Evolutionary conservation across 345 rosid genomes (phyloP).

Genomic region (Populus deltoides): DNA sequence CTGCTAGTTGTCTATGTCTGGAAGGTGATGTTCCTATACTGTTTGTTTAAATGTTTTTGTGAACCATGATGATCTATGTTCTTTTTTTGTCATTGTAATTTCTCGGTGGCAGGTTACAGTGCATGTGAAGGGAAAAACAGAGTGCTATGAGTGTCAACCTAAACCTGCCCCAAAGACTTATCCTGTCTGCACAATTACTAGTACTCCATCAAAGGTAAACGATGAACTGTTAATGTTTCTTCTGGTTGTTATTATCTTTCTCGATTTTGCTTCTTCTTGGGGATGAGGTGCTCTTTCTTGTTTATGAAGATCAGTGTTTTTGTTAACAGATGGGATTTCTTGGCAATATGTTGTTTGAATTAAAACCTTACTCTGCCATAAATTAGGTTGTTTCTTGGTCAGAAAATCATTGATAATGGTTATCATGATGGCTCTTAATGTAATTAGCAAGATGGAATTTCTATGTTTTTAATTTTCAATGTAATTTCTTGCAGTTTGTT

Average conservation of each 20-base stretch:
- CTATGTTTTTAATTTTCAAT: slow-evolving; percentile 10
- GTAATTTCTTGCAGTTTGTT: slow-evolving; percentile 64
- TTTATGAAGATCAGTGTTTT: background rate
- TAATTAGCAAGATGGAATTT: background rate
- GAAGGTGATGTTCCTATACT: background rate
- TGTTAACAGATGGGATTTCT: background rate
- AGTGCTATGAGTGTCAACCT: slow-evolving; percentile 94
- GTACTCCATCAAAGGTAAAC: slow-evolving; percentile 95
- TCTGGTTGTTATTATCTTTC: background rate
- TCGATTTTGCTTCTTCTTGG: background rate
- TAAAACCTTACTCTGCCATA: background rate
- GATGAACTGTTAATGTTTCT: background rate
- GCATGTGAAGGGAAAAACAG: slow-evolving; percentile 89
- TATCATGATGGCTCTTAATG: background rate
- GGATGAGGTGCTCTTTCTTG: background rate
- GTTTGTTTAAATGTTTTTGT: slow-evolving; percentile 15
- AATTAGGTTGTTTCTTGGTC: background rate
- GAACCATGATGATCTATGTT: background rate
- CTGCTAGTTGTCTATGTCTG: background rate
- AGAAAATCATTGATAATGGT: background rate
- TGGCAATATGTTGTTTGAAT: background rate
- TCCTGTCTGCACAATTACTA: slow-evolving; percentile 98
- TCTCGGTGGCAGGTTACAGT: slow-evolving; percentile 67
- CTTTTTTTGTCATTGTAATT: slow-evolving; percentile 5
- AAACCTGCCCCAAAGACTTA: slow-evolving; percentile 95